Evolutionary conservation across 352 stramenopile genomes (phyloP).

Genomic region (Elongisporangium undulatum): DNA sequence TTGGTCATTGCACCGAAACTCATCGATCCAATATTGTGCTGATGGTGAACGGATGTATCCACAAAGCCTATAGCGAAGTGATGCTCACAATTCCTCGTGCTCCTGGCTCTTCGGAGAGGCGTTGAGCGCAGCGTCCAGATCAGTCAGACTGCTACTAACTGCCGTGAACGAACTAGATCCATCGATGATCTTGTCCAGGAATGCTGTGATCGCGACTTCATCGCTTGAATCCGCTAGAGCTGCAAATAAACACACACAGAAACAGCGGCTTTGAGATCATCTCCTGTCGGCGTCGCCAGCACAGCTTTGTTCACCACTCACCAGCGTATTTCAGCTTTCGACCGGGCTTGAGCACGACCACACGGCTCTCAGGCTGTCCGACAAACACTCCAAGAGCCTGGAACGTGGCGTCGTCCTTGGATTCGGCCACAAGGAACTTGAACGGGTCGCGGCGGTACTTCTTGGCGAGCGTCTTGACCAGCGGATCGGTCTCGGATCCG

Average conservation of each 20-base stretch:
- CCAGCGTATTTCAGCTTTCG: constrained; percentile 56
- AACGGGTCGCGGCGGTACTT: constrained; percentile 77
- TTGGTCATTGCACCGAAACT: no score
- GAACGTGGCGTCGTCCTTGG: constrained; percentile 27
- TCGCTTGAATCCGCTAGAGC: constrained; percentile 25
- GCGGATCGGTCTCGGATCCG: constrained; percentile 10
- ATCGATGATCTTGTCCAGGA: constrained; percentile 63
- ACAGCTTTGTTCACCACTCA: neutral
- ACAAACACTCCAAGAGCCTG: constrained; percentile 32
- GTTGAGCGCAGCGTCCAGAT: constrained; percentile 19
- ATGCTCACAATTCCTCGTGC: neutral
- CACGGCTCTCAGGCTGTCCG: constrained; percentile 15
- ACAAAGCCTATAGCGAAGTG: no score
- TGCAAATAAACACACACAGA: constrained; percentile 12
- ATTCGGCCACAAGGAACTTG: constrained; percentile 41
- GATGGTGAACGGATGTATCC: no score
- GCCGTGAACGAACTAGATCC: constrained; percentile 45
- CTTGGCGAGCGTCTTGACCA: constrained; percentile 62
- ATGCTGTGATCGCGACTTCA: constrained; percentile 31
- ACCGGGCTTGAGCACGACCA: constrained; percentile 59
- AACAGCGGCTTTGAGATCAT: neutral
- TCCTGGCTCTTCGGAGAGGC: neutral
- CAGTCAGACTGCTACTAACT: constrained; percentile 12
- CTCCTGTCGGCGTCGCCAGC: neutral
- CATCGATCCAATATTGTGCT: no score